Conservation (phyloP, 2,329 filamentous ascomycete genomes). For the Cladosporium austrohemisphaericum region DNA sequence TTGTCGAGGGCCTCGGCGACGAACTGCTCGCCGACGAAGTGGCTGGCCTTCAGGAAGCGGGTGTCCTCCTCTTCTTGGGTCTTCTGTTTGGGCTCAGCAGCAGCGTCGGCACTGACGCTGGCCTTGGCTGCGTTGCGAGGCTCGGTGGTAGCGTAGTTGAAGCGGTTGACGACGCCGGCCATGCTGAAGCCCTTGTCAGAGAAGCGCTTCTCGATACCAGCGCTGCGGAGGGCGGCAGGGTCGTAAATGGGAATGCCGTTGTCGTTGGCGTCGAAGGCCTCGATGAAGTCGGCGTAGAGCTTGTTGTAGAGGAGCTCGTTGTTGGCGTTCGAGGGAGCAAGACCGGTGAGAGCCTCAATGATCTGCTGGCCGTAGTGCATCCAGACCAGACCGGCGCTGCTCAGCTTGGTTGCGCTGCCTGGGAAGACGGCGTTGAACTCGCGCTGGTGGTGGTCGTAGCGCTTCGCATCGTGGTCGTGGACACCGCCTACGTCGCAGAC, state of each 20-base stretch:
- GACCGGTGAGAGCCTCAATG: conserved; percentile 63
- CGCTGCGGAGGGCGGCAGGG: conserved; percentile 61
- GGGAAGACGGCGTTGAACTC: conserved; percentile 85
- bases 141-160: conserved; percentile 59
- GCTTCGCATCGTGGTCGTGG: conserved; percentile 71
- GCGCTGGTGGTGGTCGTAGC: conserved; percentile 97
- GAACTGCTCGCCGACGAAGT: conserved; percentile 87
- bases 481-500: conserved; percentile 97
- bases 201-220: conserved; percentile 77
- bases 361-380: conserved; percentile 89
- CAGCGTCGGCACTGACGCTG: conserved; percentile 18
- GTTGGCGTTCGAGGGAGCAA: conserved; percentile 60
- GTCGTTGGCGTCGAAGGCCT: conserved; percentile 95
- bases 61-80: conserved; percentile 72
- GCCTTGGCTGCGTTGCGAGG: conserved; percentile 25
- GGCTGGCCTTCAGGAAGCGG: conserved; percentile 72
- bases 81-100: conserved; percentile 33
- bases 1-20: conserved; percentile 74
- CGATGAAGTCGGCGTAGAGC: conserved; percentile 88
- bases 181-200: conserved; percentile 78
- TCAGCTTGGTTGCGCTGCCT: conserved; percentile 78
- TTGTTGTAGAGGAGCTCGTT: conserved; percentile 78
- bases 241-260: conserved; percentile 89
- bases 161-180: conserved; percentile 80
- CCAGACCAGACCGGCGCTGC: conserved; percentile 89